Evolutionary conservation across 1,284 basidiomycete genomes (phyloP), one percentile per base, ranked within the genome.

Genomic region (Hemileia vastatrix): DNA sequence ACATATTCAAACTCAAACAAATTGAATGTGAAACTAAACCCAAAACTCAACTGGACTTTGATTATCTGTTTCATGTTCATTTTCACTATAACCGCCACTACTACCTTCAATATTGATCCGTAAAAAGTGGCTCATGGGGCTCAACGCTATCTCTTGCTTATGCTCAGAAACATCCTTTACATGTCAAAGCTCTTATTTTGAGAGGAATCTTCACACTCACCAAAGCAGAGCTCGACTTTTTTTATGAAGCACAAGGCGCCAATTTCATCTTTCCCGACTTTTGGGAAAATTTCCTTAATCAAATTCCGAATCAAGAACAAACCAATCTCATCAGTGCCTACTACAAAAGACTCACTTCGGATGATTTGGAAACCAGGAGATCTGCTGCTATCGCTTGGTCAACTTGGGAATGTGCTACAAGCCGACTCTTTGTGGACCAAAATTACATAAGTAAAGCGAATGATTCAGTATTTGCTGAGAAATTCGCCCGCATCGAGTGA

Each of bases 91-190:
- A 2, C 13, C 33, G 18, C 13, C 19, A 8, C 11, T 2, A 33
- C 55, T 6, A 15, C 15, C 33, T 47, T 53, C 65, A 44, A 13
- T 21, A 13, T 56, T 57, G 45, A 50, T 48, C 23, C 40, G 50
- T 24, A 27, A 50, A 32, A 24, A 49, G 11, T 45, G 23, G 59
- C 27, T 70, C 55, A 32, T 72, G 91, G 90, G 92, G 92, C 2
- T 92, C 88, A 2, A 94, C 90, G 1, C 80, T 95, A n/a, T 82
- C 88, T 9, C 77, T 97, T 33, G 86, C 86, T 0, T 96, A 96
- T 76, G 83, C 92, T 3, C 86, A 95, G 79, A 79, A 83, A 3
- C 87, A 95, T 72, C 90, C 92, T 0, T 83, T 87, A 24, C 82
- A 83, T 15, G 88, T 92, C 44, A 85, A 84, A 73, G 85, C 82